Conservation (phyloP, 2,329 filamentous ascomycete genomes). For the Exophiala aquamarina region DNA sequence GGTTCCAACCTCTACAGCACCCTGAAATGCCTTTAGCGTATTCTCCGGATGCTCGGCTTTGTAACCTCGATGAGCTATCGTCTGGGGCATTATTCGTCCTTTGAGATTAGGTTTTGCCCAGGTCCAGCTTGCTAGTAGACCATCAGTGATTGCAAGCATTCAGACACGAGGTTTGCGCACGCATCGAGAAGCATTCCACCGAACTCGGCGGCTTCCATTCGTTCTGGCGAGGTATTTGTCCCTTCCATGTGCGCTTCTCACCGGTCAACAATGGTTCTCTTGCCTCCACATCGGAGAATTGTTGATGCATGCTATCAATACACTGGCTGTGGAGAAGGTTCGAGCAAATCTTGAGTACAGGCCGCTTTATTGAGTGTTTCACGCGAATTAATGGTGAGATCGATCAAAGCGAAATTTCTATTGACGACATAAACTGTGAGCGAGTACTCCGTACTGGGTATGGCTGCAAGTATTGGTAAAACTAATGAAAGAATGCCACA, state of each 20-base stretch:
- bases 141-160: too few species aligned
- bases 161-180: background rate
- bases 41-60: slow-evolving; percentile 82
- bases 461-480: too few species aligned
- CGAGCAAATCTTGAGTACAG: background rate
- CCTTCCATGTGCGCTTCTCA: background rate
- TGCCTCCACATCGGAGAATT: background rate
- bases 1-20: slow-evolving; percentile 70
- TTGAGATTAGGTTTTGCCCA: slow-evolving; percentile 23
- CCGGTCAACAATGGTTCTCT: background rate
- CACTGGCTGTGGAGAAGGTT: background rate
- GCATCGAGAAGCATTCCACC: background rate
- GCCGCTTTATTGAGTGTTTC: too few species aligned
- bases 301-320: background rate
- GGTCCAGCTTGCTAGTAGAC: slow-evolving; percentile 29
- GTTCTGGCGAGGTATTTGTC: background rate
- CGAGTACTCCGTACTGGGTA: too few species aligned
- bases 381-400: too few species aligned
- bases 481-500: too few species aligned
- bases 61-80: slow-evolving; percentile 47
- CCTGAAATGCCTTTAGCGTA: slow-evolving; percentile 74
- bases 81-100: slow-evolving; percentile 34
- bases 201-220: background rate
- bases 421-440: too few species aligned
- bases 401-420: too few species aligned